Conservation (phyloP, 345 rosid species). For the Adansonia digitata region DNA sequence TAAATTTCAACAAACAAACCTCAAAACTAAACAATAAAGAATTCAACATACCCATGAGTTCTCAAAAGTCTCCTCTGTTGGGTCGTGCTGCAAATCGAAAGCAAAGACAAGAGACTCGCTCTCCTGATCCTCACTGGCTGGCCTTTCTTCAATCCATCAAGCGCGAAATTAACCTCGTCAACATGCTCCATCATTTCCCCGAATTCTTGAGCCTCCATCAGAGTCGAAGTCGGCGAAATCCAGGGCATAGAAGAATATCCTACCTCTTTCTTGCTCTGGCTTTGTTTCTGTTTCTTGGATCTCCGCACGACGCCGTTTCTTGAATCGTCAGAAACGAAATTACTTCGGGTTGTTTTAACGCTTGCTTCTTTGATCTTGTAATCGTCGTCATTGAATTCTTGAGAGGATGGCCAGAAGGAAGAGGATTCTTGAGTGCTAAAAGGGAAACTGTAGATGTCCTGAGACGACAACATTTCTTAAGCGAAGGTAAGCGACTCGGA, state of each 20-base stretch:
- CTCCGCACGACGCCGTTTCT: conserved; percentile 34
- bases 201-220: conserved; percentile 96
- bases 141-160: conserved; percentile 82
- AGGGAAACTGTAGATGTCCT: conserved; percentile 48
- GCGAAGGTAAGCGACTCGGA: conserved; percentile 42
- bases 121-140: conserved; percentile 77
- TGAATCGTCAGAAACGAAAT: conserved; percentile 17
- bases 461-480: conserved; percentile 44
- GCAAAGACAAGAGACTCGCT: conserved; percentile 70
- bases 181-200: conserved; percentile 99
- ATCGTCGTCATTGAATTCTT: conserved; percentile 28
- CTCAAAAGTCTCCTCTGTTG: conserved; percentile 79
- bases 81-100: conserved; percentile 66
- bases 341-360: conserved; percentile 8
- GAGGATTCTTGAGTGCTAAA: conserved; percentile 66
- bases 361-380: conserved; percentile 1
- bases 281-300: conserved; percentile 52
- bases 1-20: background rate
- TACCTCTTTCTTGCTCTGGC: conserved; percentile 9
- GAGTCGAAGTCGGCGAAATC: conserved; percentile 54
- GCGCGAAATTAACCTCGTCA: conserved; percentile 93
- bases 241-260: conserved; percentile 18
- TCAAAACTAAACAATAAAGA: conserved; percentile 8
- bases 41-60: conserved; percentile 54
- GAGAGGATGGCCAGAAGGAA: conserved; percentile 47